Evolutionary conservation across 2,329 filamentous ascomycete genomes (phyloP), one percentile per base, ranked within the genome.

Genomic region (Teratosphaeriaceae sp.): DNA sequence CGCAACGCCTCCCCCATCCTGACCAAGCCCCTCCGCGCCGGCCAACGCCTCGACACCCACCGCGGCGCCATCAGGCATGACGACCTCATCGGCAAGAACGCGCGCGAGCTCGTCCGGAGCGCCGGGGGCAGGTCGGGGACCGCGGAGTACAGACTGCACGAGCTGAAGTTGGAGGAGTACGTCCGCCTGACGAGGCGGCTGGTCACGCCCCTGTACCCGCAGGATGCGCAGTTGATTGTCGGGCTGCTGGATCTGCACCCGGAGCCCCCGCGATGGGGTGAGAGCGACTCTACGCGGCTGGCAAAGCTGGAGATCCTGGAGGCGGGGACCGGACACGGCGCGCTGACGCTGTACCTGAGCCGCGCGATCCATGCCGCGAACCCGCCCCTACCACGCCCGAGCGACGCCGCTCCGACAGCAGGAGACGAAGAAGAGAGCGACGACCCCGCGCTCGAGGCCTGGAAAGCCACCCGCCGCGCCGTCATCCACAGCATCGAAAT

Each of bases 291-390:
- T 12, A 18, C 16, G 5, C n/a, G 29, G 13, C 8, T 9, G 11
- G 34, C 23, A 7, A 76, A 73, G 0, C 62, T 89, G 11, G 84
- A 90, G 58, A 85, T 92, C 34, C 80, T 92, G 40, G 87, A 92
- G 64, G 85, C 85, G 36, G 86, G 87, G 13, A 92, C 86, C 3
- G 87, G 86, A n/a, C 85, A 89, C 70, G 87, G 86, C 45, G 81
- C 82, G 24, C 65, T 92, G 45, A 90, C 85, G 0, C 65, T 92
- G 3, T 78, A 89, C 57, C 71, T 92, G 18, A 80, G 85, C 22
- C 76, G 84, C 40, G 84, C 85, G 2, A 78, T 92, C 35, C 83
- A 89, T 58, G 85, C 78, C 34, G 83, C 79, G 15, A 89, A 89
- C 56, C 66, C 76, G 12, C 56, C 62, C 12, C 60, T 73, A 13